phyloP scores from a whole-genome alignment of 345 rosid genomes.

The Jatropha curcas region DNA sequence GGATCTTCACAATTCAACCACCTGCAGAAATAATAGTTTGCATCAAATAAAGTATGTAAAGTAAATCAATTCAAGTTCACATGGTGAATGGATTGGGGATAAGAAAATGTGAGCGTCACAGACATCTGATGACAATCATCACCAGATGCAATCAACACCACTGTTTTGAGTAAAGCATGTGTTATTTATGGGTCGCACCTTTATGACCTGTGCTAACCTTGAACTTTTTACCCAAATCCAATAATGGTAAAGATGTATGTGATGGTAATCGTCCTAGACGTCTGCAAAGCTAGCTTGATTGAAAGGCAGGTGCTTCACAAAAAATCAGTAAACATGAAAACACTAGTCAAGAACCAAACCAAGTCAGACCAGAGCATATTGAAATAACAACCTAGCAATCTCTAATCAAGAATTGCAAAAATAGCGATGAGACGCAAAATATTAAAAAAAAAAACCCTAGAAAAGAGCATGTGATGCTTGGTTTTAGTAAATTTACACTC shows the following conservation, averaged over 20 bases:
- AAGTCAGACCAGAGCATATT: constrained; percentile 9
- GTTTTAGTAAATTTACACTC: background rate
- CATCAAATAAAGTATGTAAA: constrained; percentile 6
- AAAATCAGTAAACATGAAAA: constrained; percentile 30
- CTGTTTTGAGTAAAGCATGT: constrained; percentile 23
- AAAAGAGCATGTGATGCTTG: background rate
- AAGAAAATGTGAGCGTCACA: constrained; percentile 12
- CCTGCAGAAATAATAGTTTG: constrained; percentile 40
- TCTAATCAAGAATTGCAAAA: background rate
- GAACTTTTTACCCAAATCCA: constrained; percentile 32
- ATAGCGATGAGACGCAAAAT: background rate
- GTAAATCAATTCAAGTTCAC: constrained; percentile 12
- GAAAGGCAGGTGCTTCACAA: constrained; percentile 28
- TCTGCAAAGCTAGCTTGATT: constrained; percentile 29
- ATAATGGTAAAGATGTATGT: constrained; percentile 30
- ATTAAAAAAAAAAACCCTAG: background rate
- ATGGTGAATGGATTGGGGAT: constrained; percentile 2
- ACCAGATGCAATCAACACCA: constrained; percentile 20
- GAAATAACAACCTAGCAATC: background rate
- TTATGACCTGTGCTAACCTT: constrained; percentile 24
- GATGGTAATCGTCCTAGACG: constrained; percentile 28
- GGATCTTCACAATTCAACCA: constrained; percentile 89
- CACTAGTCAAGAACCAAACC: constrained; percentile 22
- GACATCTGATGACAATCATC: constrained; percentile 28
- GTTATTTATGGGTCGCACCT: constrained; percentile 24